Evolutionary conservation across 2,329 filamentous ascomycete genomes (phyloP).

Genomic region (Teratosphaeriaceae sp.): DNA sequence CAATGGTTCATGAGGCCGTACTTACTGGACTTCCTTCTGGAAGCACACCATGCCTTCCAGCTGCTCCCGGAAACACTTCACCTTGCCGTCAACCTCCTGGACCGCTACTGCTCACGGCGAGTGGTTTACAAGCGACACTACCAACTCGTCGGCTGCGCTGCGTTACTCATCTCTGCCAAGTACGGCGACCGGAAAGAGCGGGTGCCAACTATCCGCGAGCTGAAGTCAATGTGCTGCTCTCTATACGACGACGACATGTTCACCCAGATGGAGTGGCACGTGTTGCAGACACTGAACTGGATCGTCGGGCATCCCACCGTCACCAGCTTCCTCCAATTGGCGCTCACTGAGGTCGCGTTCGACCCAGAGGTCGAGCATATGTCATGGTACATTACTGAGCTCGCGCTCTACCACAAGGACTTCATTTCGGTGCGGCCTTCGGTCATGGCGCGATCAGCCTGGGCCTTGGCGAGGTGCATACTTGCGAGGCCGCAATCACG

Average conservation of each 20-base stretch:
- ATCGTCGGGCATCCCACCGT: constrained; percentile 92
- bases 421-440: constrained; percentile 92
- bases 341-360: constrained; percentile 66
- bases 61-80: constrained; percentile 92
- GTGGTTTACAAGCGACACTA: constrained; percentile 99
- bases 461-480: constrained; percentile 81
- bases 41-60: constrained; percentile 92
- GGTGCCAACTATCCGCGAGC: constrained; percentile 92
- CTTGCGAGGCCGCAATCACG: constrained; percentile 71
- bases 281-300: constrained; percentile 96
- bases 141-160: constrained; percentile 92
- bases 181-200: constrained; percentile 98
- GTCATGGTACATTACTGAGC: constrained; percentile 89
- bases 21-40: constrained; percentile 94
- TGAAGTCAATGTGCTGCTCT: constrained; percentile 99
- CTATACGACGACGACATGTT: constrained; percentile 99
- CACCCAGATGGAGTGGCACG: constrained; percentile 99
- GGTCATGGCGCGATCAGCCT: constrained; percentile 78
- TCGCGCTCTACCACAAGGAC: constrained; percentile 91
- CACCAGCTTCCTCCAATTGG: constrained; percentile 85
- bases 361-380: constrained; percentile 90
- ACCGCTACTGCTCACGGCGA: constrained; percentile 94
- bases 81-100: constrained; percentile 91
- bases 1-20: constrained; percentile 99
- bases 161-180: constrained; percentile 93